Evolutionary conservation across 2,329 filamentous ascomycete species (phyloP).

Genomic region (Canariomyces notabilis): DNA sequence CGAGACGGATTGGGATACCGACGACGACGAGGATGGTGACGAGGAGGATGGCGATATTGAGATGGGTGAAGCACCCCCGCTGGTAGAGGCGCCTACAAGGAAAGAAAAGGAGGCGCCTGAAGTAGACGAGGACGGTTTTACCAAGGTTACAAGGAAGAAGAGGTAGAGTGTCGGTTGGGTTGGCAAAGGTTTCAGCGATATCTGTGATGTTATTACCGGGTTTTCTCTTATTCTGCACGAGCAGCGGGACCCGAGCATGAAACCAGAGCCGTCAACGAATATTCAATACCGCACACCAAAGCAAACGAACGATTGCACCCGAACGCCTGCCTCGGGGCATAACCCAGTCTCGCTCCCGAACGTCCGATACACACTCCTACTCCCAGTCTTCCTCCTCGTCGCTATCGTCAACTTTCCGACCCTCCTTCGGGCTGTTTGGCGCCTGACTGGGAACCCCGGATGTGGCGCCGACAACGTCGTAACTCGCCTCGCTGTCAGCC

Average conservation of each 20-base stretch:
- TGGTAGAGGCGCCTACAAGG: conserved; percentile 41
- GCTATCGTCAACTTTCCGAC: conserved; percentile 48
- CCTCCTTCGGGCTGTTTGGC: conserved; percentile 59
- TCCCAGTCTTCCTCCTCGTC: conserved; percentile 76
- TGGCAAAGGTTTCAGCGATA: not conserved
- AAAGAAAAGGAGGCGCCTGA: conserved; percentile 63
- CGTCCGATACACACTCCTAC: conserved; percentile 33
- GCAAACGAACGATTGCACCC: conserved; percentile 6
- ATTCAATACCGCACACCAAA: not conserved
- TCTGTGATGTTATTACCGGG: too few relatives aligned
- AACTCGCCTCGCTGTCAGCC: conserved; percentile 90
- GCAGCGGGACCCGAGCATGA: too few relatives aligned
- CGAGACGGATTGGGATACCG: conserved; percentile 57
- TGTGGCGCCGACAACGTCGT: conserved; percentile 79
- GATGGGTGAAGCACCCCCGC: conserved; percentile 64
- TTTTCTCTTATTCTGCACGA: too few relatives aligned
- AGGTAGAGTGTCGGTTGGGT: conserved; percentile 36
- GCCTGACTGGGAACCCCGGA: conserved; percentile 75
- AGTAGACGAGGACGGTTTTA: conserved; percentile 78
- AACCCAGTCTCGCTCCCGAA: conserved; percentile 2
- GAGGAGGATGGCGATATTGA: conserved; percentile 54
- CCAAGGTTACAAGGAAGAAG: conserved; percentile 67
- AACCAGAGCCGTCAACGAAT: not conserved
- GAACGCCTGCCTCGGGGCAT: not conserved
- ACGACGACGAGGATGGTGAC: conserved; percentile 48